A percentile compares a stretch with the other conserved stretches of the same genome.
phyloP scores from a whole-genome alignment of 2,329 filamentous ascomycete genomes.

The Metarhizium humberi region DNA sequence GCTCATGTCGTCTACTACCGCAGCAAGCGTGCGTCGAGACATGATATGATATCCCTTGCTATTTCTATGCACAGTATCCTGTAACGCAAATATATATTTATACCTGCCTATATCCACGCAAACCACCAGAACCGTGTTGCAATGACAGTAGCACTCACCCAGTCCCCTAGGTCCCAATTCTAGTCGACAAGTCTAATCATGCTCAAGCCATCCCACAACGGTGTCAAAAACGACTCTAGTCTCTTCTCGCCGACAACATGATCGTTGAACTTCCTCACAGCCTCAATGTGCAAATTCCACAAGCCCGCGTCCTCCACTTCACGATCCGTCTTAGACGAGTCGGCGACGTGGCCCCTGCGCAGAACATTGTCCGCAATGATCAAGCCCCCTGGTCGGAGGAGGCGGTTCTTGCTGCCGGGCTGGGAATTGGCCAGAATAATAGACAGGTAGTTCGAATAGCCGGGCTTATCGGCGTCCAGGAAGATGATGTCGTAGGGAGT shows the following conservation, averaged over 20 bases:
- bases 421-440: constrained; percentile 25
- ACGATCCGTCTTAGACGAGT: constrained; percentile 7
- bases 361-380: constrained; percentile 48
- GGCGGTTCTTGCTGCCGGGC: constrained; percentile 14
- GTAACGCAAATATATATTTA: too few relatives aligned
- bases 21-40: background rate
- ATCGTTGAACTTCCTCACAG: constrained; percentile 20
- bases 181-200: constrained; percentile 29
- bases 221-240: constrained; percentile 30
- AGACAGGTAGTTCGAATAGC: constrained; percentile 38
- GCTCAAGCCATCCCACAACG: constrained; percentile 34
- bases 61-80: too few relatives aligned
- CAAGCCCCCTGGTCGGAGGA: constrained; percentile 39
- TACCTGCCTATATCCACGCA: too few relatives aligned
- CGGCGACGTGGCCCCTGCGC: constrained; percentile 36
- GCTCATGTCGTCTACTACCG: background rate
- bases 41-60: constrained; percentile 2
- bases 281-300: constrained; percentile 13
- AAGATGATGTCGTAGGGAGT: constrained; percentile 44
- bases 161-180: too few relatives aligned
- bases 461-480: constrained; percentile 43
- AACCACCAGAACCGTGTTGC: too few relatives aligned
- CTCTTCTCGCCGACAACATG: constrained; percentile 7
- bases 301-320: constrained; percentile 4
- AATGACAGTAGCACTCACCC: too few relatives aligned